A percentile compares a stretch with the other conserved stretches of the same genome.
phyloP scores from a whole-genome alignment of 768 basidiomycete genomes.

The Auricularia heimuer region DNA sequence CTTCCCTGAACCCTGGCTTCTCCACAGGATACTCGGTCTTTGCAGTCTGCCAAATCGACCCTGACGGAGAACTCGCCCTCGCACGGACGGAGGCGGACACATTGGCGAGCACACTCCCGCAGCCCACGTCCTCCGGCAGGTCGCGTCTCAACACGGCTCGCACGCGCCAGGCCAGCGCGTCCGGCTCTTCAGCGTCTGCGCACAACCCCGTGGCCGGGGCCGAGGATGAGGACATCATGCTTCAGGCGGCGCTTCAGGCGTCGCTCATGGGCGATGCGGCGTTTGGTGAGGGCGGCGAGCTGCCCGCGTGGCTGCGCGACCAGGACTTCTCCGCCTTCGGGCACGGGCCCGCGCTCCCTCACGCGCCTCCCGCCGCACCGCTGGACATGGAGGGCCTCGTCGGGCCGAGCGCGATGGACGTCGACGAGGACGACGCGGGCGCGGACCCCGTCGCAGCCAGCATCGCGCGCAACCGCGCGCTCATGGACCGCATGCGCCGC shows the following conservation, averaged over 20 bases:
- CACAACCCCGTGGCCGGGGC: conserved; percentile 24
- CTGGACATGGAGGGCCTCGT: neutral
- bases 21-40: conserved; percentile 72
- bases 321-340: conserved; percentile 7
- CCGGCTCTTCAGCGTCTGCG: neutral
- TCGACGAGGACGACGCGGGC: conserved; percentile 4
- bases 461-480: conserved; percentile 49
- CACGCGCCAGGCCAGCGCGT: conserved; percentile 7
- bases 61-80: conserved; percentile 40
- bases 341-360: conserved; percentile 7
- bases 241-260: conserved; percentile 81
- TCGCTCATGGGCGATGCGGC: conserved; percentile 38
- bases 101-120: conserved; percentile 53
- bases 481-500: conserved; percentile 53
- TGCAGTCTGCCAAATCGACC: conserved; percentile 57
- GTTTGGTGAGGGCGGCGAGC: neutral
- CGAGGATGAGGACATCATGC: conserved; percentile 79
- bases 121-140: conserved; percentile 30
- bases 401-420: conserved; percentile 3
- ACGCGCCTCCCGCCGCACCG: conserved; percentile 8
- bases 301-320: neutral
- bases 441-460: conserved; percentile 56
- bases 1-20: neutral
- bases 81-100: conserved; percentile 64
- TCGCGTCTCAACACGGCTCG: conserved; percentile 5